Base-by-base conservation (phyloP, 2,329 filamentous ascomycete species). In the Fusarium floridanum region DNA sequence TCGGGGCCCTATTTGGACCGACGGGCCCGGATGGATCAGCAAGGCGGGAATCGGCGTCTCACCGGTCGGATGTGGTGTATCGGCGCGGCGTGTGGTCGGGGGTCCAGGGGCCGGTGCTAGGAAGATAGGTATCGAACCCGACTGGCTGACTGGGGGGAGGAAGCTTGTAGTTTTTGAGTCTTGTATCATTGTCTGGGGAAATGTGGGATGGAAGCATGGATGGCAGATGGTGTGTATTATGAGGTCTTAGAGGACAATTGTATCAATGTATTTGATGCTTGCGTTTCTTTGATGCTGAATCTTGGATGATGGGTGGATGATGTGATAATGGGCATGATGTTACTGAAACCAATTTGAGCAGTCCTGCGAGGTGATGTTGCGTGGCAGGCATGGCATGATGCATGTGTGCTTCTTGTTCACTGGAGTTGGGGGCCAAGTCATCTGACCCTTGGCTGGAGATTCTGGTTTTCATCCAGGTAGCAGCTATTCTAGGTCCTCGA, bases 11-110 rank as follows among this genome's bases (percentile, higher is more conserved):
- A 20, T 29, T 55, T 43, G 37, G 34, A 32, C 63, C 34, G 43
- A 64, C 32, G 50, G 69, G 32, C 48, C 37, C 60, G 56, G 62
- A 61, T 62, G 60, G 59, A 67, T 67, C 60, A 61, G 56, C 50
- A 32, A 37, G 34, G 50, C 45, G 57, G 68, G 24, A 53, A 32
- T 50, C 37, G 36, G 45, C 59, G 36, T 50, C 60, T 43, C 24
- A 39, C n/a, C n/a, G 63, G 39, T 20, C 24, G 50, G 63, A 22
- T 62, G 14, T 37, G 61, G 57, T 61, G 45, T 37, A 39, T 50
- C 55, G 34, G 41, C 39, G 24, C 29, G 57, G 57, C 61, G 48
- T 72, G 53, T 45, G 43, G 53, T 41, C 61, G 37, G 43, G 27
- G 9, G 41, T 62, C n/a, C 22, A 27, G 55, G 48, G 27, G 41